Base-by-base conservation (phyloP, 345 rosid genomes). In the Pseudoturritis turrita region DNA sequence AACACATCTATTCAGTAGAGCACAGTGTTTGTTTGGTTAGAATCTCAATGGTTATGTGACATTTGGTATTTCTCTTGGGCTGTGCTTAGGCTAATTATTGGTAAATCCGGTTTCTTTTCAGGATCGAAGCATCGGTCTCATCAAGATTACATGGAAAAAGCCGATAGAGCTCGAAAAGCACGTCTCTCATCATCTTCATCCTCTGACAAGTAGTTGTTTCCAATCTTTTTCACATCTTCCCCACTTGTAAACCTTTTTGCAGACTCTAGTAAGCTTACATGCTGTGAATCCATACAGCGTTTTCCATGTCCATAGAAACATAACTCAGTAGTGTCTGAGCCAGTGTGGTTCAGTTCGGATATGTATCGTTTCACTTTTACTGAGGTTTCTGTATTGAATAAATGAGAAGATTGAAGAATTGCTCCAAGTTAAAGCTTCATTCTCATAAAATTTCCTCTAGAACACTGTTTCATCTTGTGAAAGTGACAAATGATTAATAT, bases 111-210 rank as follows among this genome's bases (percentile, higher is more conserved):
- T 56, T 21, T 65, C 21, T 55, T 69, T 33, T 57, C 60, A 95
- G 98, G 96, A 40, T 17, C 97, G 29, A 88, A 87, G 89, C 99
- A 95, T 62, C 85, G 69, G 39, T 91, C 97, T 0, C 96, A 91
- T 71, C 99, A 95, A 88, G 99, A 95, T 79, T 95, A 95, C 84
- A 6, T 95, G 96, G 99, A 95, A 55, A 91, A 75, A 59, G 98
- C 98, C 1, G 99, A 95, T 78, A 86, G 83, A 79, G 98, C 98
- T 53, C 81, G 96, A 35, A 85, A 70, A 61, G 86, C 82, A 15
- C 89, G 96, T 43, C 96, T 95, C 57, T 95, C 97, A 18, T 81
- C 91, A 51, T 66, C 85, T 29, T 26, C 79, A 13, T 63, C 81
- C 28, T 62, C 57, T 6, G 52, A 77, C 6, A 85, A 87, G 77